phyloP scores from a whole-genome alignment of 495 filamentous ascomycete species.

The Talaromyces adpressus region DNA sequence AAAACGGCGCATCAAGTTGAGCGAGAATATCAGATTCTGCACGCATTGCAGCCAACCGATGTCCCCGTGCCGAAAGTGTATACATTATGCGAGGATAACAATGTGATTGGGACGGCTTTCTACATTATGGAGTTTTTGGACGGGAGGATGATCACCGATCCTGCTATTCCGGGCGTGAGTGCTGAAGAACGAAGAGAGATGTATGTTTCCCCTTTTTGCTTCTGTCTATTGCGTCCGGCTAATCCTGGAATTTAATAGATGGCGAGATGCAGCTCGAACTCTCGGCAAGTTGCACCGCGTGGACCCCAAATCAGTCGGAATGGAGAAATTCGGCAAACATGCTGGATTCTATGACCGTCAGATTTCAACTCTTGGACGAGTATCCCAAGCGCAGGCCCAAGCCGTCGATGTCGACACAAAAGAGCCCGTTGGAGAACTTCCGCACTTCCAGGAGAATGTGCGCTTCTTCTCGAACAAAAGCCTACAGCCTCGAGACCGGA shows the following conservation, averaged over 20 bases:
- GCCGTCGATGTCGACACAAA: conserved; percentile 69
- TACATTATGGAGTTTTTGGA: conserved; percentile 95
- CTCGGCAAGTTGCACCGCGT: conserved; percentile 83
- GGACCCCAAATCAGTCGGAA: conserved; percentile 52
- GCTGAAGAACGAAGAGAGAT: conserved; percentile 52
- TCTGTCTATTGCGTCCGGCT: background rate
- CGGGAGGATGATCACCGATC: conserved; percentile 86
- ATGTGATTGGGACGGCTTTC: conserved; percentile 81
- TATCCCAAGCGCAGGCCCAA: conserved; percentile 70
- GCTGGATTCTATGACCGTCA: conserved; percentile 83
- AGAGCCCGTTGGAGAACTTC: conserved; percentile 70
- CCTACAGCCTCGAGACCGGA: conserved; percentile 69
- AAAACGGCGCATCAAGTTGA: conserved; percentile 95
- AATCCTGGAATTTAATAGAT: conserved; percentile 35
- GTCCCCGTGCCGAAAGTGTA: conserved; percentile 83
- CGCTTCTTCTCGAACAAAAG: conserved; percentile 61
- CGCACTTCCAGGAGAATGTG: conserved; percentile 74
- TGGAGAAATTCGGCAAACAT: conserved; percentile 66
- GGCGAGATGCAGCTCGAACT: conserved; percentile 75
- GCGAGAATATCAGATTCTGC: conserved; percentile 86
- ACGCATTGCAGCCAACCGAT: conserved; percentile 68
- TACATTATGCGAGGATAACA: conserved; percentile 75
- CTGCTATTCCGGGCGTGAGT: conserved; percentile 67
- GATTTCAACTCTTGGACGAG: conserved; percentile 69
- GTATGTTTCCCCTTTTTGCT: background rate